Base-by-base conservation (phyloP, 371 early-diverging fungal species). In the Mortierella sp. region DNA sequence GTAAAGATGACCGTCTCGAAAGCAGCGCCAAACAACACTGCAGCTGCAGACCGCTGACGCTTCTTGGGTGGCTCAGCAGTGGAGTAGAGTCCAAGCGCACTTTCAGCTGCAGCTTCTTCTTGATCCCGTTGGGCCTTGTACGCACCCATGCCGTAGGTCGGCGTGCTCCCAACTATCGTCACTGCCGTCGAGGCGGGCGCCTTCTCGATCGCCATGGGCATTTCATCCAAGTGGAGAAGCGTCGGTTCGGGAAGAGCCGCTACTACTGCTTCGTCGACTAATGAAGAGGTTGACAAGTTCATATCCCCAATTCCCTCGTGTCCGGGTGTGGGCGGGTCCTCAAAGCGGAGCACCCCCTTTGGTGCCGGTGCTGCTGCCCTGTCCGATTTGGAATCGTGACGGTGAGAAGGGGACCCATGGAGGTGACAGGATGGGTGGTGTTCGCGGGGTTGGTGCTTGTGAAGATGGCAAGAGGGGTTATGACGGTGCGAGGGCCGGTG, bases 1-100 rank as follows among this genome's bases (percentile, higher is more conserved):
- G 87, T 87, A 67, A 83, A 80, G 71, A 87, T 83, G n/a, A 87
- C 83, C 13, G 87, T 83, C 51, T 87, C 87, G 54, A 87, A 64
- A 1, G 83, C 87, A 50, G 81, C 87, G n/a, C 82, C 83, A n/a
- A 87, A 54, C 11, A 87, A 57, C 16, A 76, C 75, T 0, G 87
- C 80, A 26, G 87, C 81, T 1, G 81, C 37, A 16, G 83, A 82
- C 44, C 83, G 76, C 51, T 75, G 76, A 43, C 74, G 28, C 64
- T 87, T 87, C 71, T 74, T 77, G 24, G 83, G 83, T 19, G 87
- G 87, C 64, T 87, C 87, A 24, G 67, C 37, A 3, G 71, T 28
- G 10, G 67, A 31, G 21, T 78, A 74, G 26, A 76, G 46, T 10
- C 75, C 73, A 24, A 73, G 26, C 5, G 44, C 69, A 40, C 43